Base-by-base conservation (phyloP, 768 basidiomycete species). In the Russula emetica region DNA sequence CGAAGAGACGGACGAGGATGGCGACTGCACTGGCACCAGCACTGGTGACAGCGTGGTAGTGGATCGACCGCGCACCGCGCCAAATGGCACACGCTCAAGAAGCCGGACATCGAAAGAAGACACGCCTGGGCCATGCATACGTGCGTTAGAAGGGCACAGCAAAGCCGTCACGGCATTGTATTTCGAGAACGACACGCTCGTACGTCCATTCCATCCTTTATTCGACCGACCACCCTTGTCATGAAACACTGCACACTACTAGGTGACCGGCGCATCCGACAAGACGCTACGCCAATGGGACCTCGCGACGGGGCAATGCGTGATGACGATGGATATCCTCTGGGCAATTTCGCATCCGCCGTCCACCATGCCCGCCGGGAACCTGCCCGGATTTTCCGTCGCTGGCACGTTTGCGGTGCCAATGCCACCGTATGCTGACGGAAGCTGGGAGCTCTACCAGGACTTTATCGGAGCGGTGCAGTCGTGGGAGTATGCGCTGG, bases 251-350 rank as follows among this genome's bases (percentile, higher is more conserved):
- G n/a, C 20, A 42, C 11, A 11, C 13, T 68, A 95, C n/a, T 69
- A 95, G 94, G 92, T 98, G 14, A 98, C 95, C 9, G 97, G 97
- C 38, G 96, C 97, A 6, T 94, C 92, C 4, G 97, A 99, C 78
- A 98, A 98, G 76, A 99, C 97, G 0, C 82, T 99, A 60, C 91
- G 97, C 3, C 96, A 98, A 73, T 99, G 97, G 97, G 97, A 98
- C 72, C 83, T 98, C 59, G 85, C 83, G 22, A 98, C 97, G 0
- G 97, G 96, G 8, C 97, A 98, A 79, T 99, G 97, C 75, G 88
- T 98, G 52, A 88, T 97, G 80, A 96, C 96, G 26, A 99, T 99
- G 97, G 97, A 99, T 75, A 97, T 99, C 67, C 85, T 99, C 28
- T 99, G 97, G 97, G 97, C 96, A 2, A 96, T 98, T 69, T 94